Base-by-base conservation (phyloP, 106 monocot species). In the Dioscorea zingiberensis region DNA sequence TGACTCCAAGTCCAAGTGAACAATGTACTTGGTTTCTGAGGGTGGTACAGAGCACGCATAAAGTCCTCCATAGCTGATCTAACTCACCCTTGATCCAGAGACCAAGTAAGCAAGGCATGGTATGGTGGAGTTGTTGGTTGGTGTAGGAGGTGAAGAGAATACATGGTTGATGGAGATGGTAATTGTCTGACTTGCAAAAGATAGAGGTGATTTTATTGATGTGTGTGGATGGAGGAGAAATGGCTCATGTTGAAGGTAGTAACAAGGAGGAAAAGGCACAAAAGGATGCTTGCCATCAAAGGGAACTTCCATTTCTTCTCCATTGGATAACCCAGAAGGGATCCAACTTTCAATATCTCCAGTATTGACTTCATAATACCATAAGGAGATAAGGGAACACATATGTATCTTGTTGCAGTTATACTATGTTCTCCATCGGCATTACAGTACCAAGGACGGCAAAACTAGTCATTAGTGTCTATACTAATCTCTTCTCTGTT, bases 1-100 rank as follows among this genome's bases (percentile, higher is more conserved):
- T 13, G 83, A 58, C 26, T 74, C 83, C 63, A 73, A 57, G 65
- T 87, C 87, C 53, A 87, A 27, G 67, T 87, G 87, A 12, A 87
- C 47, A 3, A 87, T 54, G 48, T 87, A 87, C 14, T n/a, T 71
- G 23, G 59, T 87, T 87, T 18, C 69, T n/a, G 27, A 18, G 83
- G 87, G 38, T 87, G 87, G 65, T 83, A 87, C 29, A 87, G 29
- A 0, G 80, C 87, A 3, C 57, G 60, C 13, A n/a, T n/a, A 87
- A 47, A 10, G 74, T 63, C 68, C 87, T 69, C 87, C 87, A 87
- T 1, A 87, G 66, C 24, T 54, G 54, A n/a, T 87, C 68, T 13
- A 83, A 63, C 27, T 87, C 79, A 1, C 87, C 87, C 53, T 76
- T 83, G 83, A 79, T 1, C 87, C 87, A 0, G 87, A 82, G 54